phyloP scores from a whole-genome alignment of 1,284 basidiomycete species.

The Phylloboletellus chloephorus region DNA sequence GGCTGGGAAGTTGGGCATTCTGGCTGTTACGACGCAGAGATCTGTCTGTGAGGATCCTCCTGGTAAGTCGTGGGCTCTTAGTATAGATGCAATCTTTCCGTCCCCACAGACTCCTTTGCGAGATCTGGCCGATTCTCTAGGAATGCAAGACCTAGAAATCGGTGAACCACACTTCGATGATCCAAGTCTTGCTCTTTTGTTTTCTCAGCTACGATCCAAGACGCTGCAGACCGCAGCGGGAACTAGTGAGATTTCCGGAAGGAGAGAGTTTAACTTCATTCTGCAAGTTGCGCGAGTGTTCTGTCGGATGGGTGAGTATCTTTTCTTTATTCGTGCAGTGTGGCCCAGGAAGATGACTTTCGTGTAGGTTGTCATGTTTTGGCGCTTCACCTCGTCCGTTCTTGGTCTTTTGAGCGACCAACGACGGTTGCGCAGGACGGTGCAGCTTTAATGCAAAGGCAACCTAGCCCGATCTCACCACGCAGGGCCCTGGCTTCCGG shows the following conservation, averaged over 20 bases:
- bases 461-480: conserved; percentile 38
- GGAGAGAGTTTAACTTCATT: conserved; percentile 89
- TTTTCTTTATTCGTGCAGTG: not conserved
- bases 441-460: conserved; percentile 11
- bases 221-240: conserved; percentile 90
- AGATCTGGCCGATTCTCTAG: conserved; percentile 57
- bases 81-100: not conserved
- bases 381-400: conserved; percentile 79
- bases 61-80: conserved; percentile 45
- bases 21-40: conserved; percentile 86
- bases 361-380: conserved; percentile 83
- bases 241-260: conserved; percentile 82
- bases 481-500: conserved; percentile 52
- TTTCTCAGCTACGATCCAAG: conserved; percentile 84
- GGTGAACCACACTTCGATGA: conserved; percentile 90
- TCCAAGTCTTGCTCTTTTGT: conserved; percentile 83
- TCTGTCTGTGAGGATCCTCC: conserved; percentile 76
- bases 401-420: conserved; percentile 88
- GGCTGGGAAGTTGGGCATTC: conserved; percentile 96
- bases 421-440: conserved; percentile 28
- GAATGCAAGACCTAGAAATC: conserved; percentile 54
- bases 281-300: conserved; percentile 89
- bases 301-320: conserved; percentile 78
- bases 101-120: conserved; percentile 64
- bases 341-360: conserved; percentile 6